Base-by-base conservation (phyloP, 2,329 filamentous ascomycete genomes). In the Xylaria sp. region DNA sequence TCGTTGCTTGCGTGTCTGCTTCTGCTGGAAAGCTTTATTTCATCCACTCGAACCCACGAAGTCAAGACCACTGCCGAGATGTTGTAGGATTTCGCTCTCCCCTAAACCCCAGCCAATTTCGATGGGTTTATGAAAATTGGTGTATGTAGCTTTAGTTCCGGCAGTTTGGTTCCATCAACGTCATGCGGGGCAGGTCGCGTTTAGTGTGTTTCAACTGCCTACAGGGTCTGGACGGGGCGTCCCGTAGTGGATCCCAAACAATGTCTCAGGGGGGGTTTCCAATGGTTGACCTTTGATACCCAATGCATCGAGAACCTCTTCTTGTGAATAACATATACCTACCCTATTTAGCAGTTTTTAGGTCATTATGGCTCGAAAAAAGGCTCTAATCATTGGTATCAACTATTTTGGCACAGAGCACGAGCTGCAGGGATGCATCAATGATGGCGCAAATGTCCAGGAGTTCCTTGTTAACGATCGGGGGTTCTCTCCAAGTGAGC, bases 381-480 rank as follows among this genome's bases (percentile, higher is more conserved):
- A 38, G 36, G 36, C 36, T 38, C 36, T 38, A 3, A 38, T 38
- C 9, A 38, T 38, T 38, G 36, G 9, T 11, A 38, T 38, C 36
- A 38, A 38, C 36, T 38, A 38, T 38, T 38, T 38, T 13, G 11
- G 11, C 36, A 38, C 36, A 9, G 36, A 38, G 10, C 36, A 38
- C 36, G 36, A 38, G 36, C 36, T 38, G 36, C 36, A 38, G 36
- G 36, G 36, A 23, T 23, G 59, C 10, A 54, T 13, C 59, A 57
- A 48, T 61, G 80, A 82, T 63, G 74, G 77, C 4, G 63, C 73
- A 62, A 81, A 81, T 56, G 74, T 81, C 59, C 76, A 75, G 28
- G 75, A 79, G 26, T 82, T 80, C 70, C 73, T 82, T 13, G 75
- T 80, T 56, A 71, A 76, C 65, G 78, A 81, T 38, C 74, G 79